Conservation (phyloP, 176 grass and related monocot genomes). For the Phyllostachys edulis region DNA sequence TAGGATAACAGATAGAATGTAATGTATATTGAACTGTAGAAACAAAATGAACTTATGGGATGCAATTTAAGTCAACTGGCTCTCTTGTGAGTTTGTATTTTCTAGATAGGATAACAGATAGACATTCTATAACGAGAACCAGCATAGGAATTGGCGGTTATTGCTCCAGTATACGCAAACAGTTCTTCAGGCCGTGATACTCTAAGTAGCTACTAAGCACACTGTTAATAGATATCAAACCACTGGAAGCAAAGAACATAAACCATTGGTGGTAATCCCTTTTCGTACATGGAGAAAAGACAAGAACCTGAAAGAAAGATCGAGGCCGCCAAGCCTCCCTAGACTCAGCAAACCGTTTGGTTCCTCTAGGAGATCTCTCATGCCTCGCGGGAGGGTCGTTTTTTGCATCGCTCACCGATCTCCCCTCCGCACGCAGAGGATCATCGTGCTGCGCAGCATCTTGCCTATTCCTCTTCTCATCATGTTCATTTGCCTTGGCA, state of each 20-base stretch:
- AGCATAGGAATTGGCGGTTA: neutral
- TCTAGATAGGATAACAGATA: conserved; percentile 25
- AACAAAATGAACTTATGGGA: neutral
- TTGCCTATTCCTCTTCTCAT: conserved; percentile 6
- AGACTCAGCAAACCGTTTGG: conserved; percentile 44
- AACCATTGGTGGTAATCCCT: neutral
- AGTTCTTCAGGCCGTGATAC: neutral
- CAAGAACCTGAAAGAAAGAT: conserved; percentile 59
- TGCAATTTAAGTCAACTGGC: neutral
- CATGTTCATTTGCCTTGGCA: neutral
- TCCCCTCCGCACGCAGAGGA: conserved; percentile 18
- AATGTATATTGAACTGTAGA: neutral
- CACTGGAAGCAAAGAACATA: neutral
- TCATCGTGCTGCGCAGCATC: conserved; percentile 23
- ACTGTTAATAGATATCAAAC: neutral
- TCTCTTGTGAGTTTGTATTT: neutral
- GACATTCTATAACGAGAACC: neutral
- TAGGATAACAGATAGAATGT: neutral
- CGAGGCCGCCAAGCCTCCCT: conserved; percentile 38
- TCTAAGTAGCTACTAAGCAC: neutral
- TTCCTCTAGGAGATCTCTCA: conserved; percentile 45
- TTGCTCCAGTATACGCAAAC: neutral
- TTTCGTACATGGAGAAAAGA: conserved; percentile 10
- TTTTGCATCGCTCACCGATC: conserved; percentile 23
- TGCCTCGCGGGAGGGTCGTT: conserved; percentile 25